These are phyloP conservation scores for Candida khao-thaluensis DNA, from an alignment of 805 yeast genomes.

Conservation along the genomic window DNA sequence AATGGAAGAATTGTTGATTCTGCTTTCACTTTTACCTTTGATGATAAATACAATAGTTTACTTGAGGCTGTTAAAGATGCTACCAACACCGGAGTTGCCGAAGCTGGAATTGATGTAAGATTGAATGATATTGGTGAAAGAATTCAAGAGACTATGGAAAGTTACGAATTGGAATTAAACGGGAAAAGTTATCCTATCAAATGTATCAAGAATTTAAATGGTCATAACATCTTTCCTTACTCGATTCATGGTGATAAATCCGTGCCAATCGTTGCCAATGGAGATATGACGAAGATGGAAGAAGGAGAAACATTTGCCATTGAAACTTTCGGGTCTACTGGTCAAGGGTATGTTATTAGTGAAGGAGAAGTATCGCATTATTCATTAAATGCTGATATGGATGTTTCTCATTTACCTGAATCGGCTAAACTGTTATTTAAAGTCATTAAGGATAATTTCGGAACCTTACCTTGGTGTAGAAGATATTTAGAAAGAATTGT, in stretches of 20 bases:
- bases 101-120: conserved; percentile 95
- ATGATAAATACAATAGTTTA: conserved; percentile 76
- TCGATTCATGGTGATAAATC: conserved; percentile 92
- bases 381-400: conserved; percentile 54
- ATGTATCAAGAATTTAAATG: conserved; percentile 88
- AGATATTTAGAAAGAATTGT: conserved; percentile 90
- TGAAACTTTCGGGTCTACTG: conserved; percentile 97
- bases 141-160: conserved; percentile 95
- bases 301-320: conserved; percentile 98
- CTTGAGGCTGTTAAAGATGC: conserved; percentile 88
- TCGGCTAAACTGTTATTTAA: conserved; percentile 68
- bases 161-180: conserved; percentile 86
- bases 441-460: conserved; percentile 77
- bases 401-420: conserved; percentile 48
- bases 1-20: conserved; percentile 93
- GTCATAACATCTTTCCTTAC: conserved; percentile 86
- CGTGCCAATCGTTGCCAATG: conserved; percentile 93
- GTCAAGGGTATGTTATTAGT: conserved; percentile 81
- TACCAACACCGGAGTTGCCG: conserved; percentile 88
- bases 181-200: conserved; percentile 85
- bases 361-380: conserved; percentile 96
- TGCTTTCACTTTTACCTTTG: conserved; percentile 90
- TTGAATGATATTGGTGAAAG: conserved; percentile 94
- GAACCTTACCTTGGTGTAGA: conserved; percentile 95
- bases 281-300: conserved; percentile 96